Evolutionary conservation across 2,329 filamentous ascomycete genomes (phyloP).

Genomic region (Fusarium euwallaceae): DNA sequence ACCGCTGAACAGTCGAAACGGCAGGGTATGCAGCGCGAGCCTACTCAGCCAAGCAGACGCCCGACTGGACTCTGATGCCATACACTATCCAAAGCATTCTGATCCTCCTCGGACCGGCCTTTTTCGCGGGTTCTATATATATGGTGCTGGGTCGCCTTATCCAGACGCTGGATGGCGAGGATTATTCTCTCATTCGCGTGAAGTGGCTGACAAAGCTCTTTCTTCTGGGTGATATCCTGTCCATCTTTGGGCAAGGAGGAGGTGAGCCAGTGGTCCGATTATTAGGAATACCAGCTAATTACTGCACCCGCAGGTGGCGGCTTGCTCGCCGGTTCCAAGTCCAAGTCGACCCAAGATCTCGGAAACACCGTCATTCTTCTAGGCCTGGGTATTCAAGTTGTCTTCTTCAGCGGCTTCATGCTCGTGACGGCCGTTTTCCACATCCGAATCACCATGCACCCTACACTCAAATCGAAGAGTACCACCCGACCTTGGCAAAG

Average conservation of each 20-base stretch:
- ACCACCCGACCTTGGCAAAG: not conserved
- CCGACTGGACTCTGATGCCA: not conserved
- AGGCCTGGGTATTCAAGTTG: not conserved
- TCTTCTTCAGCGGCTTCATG: not conserved
- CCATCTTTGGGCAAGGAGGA: not conserved
- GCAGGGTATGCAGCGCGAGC: not conserved
- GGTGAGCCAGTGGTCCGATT: not conserved
- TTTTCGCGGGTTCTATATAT: not conserved
- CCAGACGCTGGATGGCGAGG: not conserved
- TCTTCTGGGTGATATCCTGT: not conserved
- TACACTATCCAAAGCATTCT: not conserved
- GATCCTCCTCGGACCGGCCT: not conserved
- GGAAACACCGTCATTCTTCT: not conserved
- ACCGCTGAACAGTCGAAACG: not conserved
- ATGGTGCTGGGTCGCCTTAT: not conserved
- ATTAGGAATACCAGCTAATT: not conserved
- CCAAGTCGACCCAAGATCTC: not conserved
- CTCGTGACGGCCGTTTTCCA: not conserved
- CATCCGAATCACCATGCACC: not conserved
- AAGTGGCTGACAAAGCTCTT: not conserved
- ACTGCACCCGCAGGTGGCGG: not conserved
- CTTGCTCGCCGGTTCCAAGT: not conserved
- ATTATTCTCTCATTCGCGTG: not conserved
- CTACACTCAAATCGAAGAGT: not conserved
- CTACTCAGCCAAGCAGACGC: not conserved